Evolutionary conservation across 2,329 filamentous ascomycete genomes (phyloP).

Genomic region (Penicillium janthinellum): DNA sequence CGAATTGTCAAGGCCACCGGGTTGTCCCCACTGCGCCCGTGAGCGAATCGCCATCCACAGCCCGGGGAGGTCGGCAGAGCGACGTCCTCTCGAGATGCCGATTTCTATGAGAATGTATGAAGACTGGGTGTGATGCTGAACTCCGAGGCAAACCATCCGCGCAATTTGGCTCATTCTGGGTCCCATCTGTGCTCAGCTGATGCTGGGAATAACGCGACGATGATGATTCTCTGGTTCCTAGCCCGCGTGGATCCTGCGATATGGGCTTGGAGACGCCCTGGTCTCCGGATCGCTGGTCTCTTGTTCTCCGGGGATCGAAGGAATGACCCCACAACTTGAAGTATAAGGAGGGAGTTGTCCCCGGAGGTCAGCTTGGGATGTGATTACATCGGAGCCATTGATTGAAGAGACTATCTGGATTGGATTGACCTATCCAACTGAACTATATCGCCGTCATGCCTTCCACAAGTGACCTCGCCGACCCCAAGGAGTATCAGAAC

Average conservation of each 20-base stretch:
- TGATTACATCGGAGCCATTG: neutral
- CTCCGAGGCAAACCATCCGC: neutral
- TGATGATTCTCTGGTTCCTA: neutral
- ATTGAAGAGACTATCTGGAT: neutral
- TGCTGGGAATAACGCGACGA: slow-evolving; percentile 7
- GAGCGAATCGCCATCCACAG: slow-evolving; percentile 8
- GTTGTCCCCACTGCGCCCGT: neutral
- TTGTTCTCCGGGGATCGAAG: neutral
- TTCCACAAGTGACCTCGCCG: slow-evolving; percentile 28
- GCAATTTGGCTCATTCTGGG: neutral
- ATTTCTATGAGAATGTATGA: slow-evolving; percentile 9
- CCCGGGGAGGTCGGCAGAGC: slow-evolving; percentile 28
- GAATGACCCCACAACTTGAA: slow-evolving; percentile 13
- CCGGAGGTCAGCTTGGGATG: too few species aligned
- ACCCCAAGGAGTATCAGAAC: slow-evolving; percentile 50
- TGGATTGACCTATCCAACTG: neutral
- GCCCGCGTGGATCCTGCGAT: neutral
- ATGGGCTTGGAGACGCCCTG: neutral
- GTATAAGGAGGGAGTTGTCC: neutral
- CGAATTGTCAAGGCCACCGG: neutral
- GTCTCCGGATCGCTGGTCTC: neutral
- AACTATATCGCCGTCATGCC: slow-evolving; percentile 23
- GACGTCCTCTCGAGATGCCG: slow-evolving; percentile 27
- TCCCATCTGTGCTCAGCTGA: slow-evolving; percentile 1
- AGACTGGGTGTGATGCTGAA: neutral